Percentiles rank a stretch among this genome's conserved stretches.
These are phyloP conservation scores for Cytospora chrysosperma DNA, from an alignment of 2,329 filamentous ascomycete species.

Conservation along the genomic window DNA sequence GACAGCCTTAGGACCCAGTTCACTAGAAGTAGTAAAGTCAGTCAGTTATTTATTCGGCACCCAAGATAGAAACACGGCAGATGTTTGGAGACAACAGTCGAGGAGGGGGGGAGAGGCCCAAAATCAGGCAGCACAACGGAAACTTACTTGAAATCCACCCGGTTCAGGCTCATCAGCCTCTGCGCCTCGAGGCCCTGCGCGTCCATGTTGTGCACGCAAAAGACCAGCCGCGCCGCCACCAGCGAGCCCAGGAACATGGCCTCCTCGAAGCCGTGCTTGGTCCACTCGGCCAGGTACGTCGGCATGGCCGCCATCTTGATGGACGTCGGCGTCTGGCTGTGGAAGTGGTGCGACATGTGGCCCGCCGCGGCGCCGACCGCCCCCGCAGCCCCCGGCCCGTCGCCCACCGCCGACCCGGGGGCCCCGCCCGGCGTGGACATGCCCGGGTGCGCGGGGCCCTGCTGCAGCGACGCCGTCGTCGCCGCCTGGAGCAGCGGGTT, in stretches of 20 bases:
- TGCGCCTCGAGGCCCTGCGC: conserved; percentile 51
- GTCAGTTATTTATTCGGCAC: no score
- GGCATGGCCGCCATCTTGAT: conserved; percentile 78
- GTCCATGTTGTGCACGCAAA: conserved; percentile 59
- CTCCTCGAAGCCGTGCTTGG: conserved; percentile 76
- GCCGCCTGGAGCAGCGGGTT: conserved; percentile 92
- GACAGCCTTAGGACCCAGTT: conserved; percentile 54
- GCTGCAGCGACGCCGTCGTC: conserved; percentile 64
- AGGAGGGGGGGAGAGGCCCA: background rate
- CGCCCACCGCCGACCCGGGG: conserved; percentile 42
- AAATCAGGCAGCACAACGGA: background rate
- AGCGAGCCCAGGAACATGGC: conserved; percentile 84
- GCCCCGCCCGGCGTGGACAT: conserved; percentile 36
- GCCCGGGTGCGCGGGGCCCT: conserved; percentile 44
- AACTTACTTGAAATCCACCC: conserved; percentile 62
- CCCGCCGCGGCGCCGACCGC: no score
- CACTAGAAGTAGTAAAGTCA: conserved; percentile 38
- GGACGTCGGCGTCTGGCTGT: conserved; percentile 73
- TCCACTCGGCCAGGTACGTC: conserved; percentile 89
- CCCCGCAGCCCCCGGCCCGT: no score
- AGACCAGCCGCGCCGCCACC: conserved; percentile 68
- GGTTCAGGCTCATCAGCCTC: conserved; percentile 55
- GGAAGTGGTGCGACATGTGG: conserved; percentile 49
- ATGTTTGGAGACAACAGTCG: no score
- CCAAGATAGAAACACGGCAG: no score